phyloP scores from a whole-genome alignment of 441 rosid genomes.

The Eutrema salsugineum region DNA sequence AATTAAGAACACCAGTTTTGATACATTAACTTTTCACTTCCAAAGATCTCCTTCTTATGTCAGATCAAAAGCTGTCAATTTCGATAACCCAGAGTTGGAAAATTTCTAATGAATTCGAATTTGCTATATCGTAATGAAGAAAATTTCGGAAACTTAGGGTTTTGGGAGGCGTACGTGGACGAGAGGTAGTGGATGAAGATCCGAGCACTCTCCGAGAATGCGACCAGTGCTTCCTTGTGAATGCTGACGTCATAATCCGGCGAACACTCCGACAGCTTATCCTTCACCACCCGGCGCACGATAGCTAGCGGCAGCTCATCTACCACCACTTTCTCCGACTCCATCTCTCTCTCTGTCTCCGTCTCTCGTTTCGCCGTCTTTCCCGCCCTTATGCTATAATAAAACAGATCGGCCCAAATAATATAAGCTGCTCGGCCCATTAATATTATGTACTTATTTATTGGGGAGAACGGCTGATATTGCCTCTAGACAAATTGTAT shows the following conservation, averaged over 20 bases:
- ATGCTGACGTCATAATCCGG: constrained; percentile 58
- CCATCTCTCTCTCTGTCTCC: constrained; percentile 15
- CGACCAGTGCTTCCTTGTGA: constrained; percentile 80
- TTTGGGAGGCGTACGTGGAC: constrained; percentile 54
- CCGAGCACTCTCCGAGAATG: constrained; percentile 88
- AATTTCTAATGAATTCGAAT: background rate
- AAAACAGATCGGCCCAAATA: background rate
- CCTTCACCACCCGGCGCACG: constrained; percentile 89
- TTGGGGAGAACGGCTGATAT: too few species aligned
- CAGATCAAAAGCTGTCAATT: background rate
- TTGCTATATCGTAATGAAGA: background rate
- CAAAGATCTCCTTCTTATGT: background rate
- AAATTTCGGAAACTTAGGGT: background rate
- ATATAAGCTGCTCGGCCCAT: background rate
- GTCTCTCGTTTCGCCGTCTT: background rate
- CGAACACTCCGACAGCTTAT: constrained; percentile 71
- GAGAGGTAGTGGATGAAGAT: constrained; percentile 96
- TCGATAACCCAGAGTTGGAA: background rate
- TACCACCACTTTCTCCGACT: constrained; percentile 56
- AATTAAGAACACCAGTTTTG: background rate
- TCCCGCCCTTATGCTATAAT: constrained; percentile 5
- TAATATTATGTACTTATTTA: too few species aligned
- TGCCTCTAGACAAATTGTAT: too few species aligned
- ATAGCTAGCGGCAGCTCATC: constrained; percentile 88
- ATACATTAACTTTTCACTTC: background rate